phyloP scores from a whole-genome alignment of 2,329 filamentous ascomycete species.

The Neofusicoccum cordaticola region DNA sequence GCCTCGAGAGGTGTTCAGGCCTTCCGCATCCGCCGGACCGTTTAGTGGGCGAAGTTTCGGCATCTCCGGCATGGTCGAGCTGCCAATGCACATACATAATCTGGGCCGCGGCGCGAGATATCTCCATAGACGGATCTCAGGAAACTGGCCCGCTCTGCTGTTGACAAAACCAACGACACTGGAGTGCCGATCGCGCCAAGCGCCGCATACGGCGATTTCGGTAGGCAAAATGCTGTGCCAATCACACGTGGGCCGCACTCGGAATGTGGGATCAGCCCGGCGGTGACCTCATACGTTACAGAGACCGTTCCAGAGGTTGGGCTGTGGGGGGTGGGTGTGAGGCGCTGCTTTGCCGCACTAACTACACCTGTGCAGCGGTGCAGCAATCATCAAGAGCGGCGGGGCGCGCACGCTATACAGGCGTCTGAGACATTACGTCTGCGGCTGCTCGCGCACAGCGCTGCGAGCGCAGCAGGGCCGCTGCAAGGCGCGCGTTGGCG shows the following conservation, averaged over 20 bases:
- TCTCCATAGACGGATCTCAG: too few species aligned
- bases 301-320: background rate
- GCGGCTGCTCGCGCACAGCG: background rate
- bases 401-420: background rate
- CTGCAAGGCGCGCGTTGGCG: background rate
- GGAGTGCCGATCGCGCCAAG: background rate
- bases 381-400: background rate
- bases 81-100: background rate
- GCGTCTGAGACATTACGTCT: background rate
- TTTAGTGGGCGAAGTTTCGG: background rate
- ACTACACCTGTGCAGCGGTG: background rate
- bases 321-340: background rate
- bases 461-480: background rate
- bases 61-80: background rate
- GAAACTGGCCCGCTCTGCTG: background rate
- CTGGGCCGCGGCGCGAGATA: background rate
- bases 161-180: too few species aligned
- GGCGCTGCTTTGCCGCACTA: background rate
- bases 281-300: background rate
- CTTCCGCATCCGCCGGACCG: background rate
- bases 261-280: background rate
- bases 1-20: background rate
- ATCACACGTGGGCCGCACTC: conserved; percentile 2
- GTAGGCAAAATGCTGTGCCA: background rate
- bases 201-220: background rate